Conservation (phyloP, 2,329 filamentous ascomycete genomes). For the Coniochaeta hoffmannii region DNA sequence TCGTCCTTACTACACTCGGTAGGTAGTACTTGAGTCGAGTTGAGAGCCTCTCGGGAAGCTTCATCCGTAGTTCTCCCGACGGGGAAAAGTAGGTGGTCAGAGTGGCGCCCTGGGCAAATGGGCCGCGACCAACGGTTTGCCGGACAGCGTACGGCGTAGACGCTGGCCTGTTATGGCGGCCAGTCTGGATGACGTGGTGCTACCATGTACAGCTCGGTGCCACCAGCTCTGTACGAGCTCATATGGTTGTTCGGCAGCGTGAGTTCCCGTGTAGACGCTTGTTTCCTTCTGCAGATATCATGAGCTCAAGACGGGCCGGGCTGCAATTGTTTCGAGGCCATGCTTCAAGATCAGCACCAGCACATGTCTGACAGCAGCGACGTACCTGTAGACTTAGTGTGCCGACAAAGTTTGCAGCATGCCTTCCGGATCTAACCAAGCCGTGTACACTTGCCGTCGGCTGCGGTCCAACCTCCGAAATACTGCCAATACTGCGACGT, state of each 20-base stretch:
- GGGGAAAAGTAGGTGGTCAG: background rate
- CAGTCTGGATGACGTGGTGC: background rate
- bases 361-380: background rate
- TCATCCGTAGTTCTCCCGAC: background rate
- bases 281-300: background rate
- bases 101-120: background rate
- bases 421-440: background rate
- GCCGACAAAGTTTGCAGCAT: no score
- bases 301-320: no score
- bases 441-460: background rate
- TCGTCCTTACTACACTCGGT: no score
- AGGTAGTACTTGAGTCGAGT: background rate
- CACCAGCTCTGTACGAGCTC: background rate
- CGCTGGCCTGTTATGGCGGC: conserved; percentile 1
- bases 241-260: background rate
- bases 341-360: no score
- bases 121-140: background rate
- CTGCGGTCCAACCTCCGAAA: background rate
- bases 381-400: background rate
- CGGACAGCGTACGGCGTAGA: background rate
- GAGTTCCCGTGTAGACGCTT: background rate
- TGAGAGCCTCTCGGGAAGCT: background rate
- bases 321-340: no score
- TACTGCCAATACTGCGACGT: background rate
- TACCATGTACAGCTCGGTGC: background rate